These are phyloP conservation scores for Zymoseptoria brevis DNA, from an alignment of 2,329 filamentous ascomycete genomes.

Conservation along the genomic window DNA sequence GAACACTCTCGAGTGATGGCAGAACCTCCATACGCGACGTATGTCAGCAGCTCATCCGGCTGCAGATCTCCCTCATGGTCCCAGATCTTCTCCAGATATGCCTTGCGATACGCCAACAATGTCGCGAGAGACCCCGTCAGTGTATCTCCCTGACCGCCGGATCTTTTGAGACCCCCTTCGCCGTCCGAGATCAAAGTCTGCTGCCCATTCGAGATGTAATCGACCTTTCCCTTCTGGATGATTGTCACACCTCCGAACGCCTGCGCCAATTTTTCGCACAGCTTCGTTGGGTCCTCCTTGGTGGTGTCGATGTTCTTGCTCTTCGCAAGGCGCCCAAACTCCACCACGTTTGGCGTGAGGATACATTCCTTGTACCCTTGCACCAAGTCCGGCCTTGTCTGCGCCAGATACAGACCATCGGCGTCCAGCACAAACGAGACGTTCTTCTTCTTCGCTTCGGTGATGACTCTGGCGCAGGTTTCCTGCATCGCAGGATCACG, in stretches of 20 bases:
- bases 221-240: constrained; percentile 76
- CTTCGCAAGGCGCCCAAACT: constrained; percentile 77
- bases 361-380: constrained; percentile 76
- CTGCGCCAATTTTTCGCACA: constrained; percentile 62
- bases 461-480: constrained; percentile 70
- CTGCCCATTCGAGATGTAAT: constrained; percentile 75
- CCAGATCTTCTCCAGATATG: constrained; percentile 81
- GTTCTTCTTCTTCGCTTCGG: constrained; percentile 61
- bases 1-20: constrained; percentile 87
- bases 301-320: constrained; percentile 58
- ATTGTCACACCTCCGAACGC: constrained; percentile 83
- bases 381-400: constrained; percentile 66
- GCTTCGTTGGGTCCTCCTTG: constrained; percentile 44
- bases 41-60: constrained; percentile 53
- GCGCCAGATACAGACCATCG: constrained; percentile 74
- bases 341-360: constrained; percentile 88
- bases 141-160: constrained; percentile 91
- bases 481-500: constrained; percentile 85
- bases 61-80: constrained; percentile 49
- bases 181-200: constrained; percentile 69
- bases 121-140: constrained; percentile 85
- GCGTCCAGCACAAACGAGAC: constrained; percentile 87
- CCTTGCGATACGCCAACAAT: constrained; percentile 77
- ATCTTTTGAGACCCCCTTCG: constrained; percentile 76
- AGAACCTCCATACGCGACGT: constrained; percentile 81